These are phyloP conservation scores for Stereocaulon alpinum DNA, from an alignment of 495 filamentous ascomycete species.

Conservation along the genomic window DNA sequence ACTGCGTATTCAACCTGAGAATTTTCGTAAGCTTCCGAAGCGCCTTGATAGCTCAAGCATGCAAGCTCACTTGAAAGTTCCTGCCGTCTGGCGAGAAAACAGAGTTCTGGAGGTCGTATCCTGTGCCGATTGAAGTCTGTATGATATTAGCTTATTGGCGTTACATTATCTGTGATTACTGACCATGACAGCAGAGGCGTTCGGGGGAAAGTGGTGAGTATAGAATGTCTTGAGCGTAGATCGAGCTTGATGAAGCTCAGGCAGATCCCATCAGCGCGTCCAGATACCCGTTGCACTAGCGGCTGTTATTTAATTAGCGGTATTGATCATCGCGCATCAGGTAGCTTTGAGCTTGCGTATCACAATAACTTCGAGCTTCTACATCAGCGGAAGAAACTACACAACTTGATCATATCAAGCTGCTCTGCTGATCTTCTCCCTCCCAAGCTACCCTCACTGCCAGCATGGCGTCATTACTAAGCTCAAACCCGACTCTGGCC, in stretches of 20 bases:
- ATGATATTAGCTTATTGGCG: background rate
- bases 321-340: background rate
- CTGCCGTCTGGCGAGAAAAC: constrained; percentile 98
- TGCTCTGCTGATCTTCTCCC: background rate
- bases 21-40: background rate
- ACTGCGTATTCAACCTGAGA: constrained; percentile 86
- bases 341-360: background rate
- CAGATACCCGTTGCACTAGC: constrained; percentile 1
- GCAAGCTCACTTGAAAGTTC: constrained; percentile 70
- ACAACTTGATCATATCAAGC: background rate
- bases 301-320: background rate
- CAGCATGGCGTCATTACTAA: constrained; percentile 39
- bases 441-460: background rate
- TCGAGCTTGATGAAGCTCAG: background rate
- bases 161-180: background rate
- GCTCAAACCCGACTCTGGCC: constrained; percentile 30
- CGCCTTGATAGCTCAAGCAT: background rate
- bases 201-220: background rate
- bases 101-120: constrained; percentile 98
- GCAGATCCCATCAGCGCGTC: constrained; percentile 9
- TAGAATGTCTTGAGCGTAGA: background rate
- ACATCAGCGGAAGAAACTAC: background rate
- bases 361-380: background rate
- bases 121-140: constrained; percentile 97
- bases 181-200: constrained; percentile 2